Base-by-base conservation (phyloP, 2,329 filamentous ascomycete species). In the Mycogone perniciosa region DNA sequence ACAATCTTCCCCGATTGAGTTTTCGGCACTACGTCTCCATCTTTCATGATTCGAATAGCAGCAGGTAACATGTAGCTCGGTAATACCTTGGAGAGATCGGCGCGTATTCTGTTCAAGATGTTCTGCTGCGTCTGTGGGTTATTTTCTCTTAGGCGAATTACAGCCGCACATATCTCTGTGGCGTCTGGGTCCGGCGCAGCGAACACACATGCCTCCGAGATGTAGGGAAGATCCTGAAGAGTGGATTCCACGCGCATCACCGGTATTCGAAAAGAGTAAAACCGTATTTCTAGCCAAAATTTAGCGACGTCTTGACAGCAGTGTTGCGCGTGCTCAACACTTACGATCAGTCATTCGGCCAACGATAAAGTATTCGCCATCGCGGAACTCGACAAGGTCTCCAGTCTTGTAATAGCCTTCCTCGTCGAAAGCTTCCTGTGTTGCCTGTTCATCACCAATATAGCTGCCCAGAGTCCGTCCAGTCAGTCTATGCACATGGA, bases 121-220 rank as follows among this genome's bases (percentile, higher is more conserved):
- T 52, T 31, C 9, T 48, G 29, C 4, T 37, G 29, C n/a, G 5
- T 43, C 4, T 9, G 13, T 10, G 6, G 7, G 6, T 13, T 46
- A 35, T 27, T 26, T 11, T 44, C 27, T n/a, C 27, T 46, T 6
- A 51, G 35, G 9, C 54, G 49, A 8, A 57, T 39, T n/a, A 59
- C 31, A 8, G 56, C 53, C 1, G 39, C 58, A 9, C 57, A 59
- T 8, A 56, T 38, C 6, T 53, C 40, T 10, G 35, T 52, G 1
- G 41, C 34, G 9, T 56, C 51, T 26, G 54, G 39, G 31, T 57
- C 51, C 2, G 57, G 57, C 3, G 57, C 46, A 2, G 33, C 53
- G 26, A 59, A 38, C 9, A 58, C 45, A 11, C 29, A 50, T 2
- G 51, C 57, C 20, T 60, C 57, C 5, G 53, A 20, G 26, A 60